Evolutionary conservation across 2,329 filamentous ascomycete species (phyloP).

Genomic region (Zasmidium cellare): DNA sequence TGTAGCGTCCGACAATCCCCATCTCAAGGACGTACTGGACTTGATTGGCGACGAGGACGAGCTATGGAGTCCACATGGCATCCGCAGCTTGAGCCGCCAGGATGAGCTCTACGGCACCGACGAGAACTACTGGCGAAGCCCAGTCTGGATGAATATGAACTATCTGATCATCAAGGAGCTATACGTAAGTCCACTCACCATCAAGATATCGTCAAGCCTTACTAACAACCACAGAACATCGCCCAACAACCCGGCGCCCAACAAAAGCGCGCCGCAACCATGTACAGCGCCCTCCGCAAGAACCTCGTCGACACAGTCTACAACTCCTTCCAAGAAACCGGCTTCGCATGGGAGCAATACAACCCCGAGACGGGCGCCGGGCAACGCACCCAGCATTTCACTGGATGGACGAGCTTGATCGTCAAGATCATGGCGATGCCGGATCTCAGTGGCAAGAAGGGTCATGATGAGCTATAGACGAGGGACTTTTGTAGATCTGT

Average conservation of each 20-base stretch:
- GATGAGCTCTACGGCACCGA: slow-evolving; percentile 82
- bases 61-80: slow-evolving; percentile 86
- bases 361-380: slow-evolving; percentile 88
- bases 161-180: slow-evolving; percentile 81
- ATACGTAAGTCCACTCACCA: slow-evolving; percentile 57
- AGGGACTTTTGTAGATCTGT: slow-evolving; percentile 1
- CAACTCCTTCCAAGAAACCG: slow-evolving; percentile 82
- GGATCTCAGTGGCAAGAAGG: slow-evolving; percentile 51
- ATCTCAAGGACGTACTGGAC: slow-evolving; percentile 72
- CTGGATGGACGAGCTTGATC: slow-evolving; percentile 97
- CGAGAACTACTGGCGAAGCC: slow-evolving; percentile 96
- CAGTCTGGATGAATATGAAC: slow-evolving; percentile 96
- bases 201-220: neutral
- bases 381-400: slow-evolving; percentile 97
- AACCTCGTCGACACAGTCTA: slow-evolving; percentile 90
- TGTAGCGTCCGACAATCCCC: slow-evolving; percentile 69
- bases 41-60: slow-evolving; percentile 78
- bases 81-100: slow-evolving; percentile 82
- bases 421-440: slow-evolving; percentile 98
- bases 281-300: slow-evolving; percentile 75
- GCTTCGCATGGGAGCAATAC: slow-evolving; percentile 99
- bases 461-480: slow-evolving; percentile 52
- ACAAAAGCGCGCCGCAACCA: slow-evolving; percentile 64
- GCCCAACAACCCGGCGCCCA: slow-evolving; percentile 67
- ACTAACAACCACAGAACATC: slow-evolving; percentile 53